Evolutionary conservation across 345 rosid species (phyloP).

Genomic region (Aquilaria yunnanensis): DNA sequence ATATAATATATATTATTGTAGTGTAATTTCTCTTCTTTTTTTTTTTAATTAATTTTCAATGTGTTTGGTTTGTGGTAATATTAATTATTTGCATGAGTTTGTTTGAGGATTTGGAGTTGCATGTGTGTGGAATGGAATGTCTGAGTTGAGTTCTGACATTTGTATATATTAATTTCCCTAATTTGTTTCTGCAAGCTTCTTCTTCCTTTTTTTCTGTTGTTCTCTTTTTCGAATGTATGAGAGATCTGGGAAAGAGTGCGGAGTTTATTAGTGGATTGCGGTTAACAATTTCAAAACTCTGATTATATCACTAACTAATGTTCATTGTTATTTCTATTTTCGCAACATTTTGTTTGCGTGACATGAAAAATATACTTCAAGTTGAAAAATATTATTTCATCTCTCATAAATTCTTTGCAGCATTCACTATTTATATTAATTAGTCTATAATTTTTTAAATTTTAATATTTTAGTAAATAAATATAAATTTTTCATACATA

Average conservation of each 20-base stretch:
- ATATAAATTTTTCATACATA: too few species aligned
- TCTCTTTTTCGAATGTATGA: not conserved
- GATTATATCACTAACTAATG: too few species aligned
- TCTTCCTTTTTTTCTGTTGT: not conserved
- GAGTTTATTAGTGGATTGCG: too few species aligned
- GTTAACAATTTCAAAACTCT: too few species aligned
- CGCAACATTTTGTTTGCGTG: not conserved
- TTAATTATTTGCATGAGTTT: conserved; percentile 21
- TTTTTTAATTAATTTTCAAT: not conserved
- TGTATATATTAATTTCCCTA: conserved; percentile 11
- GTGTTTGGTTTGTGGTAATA: not conserved
- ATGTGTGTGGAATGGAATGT: conserved; percentile 8
- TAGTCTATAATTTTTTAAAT: too few species aligned
- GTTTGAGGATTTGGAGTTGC: conserved; percentile 12
- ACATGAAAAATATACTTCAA: too few species aligned
- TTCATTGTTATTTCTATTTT: too few species aligned
- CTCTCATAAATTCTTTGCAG: too few species aligned
- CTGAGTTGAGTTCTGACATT: conserved; percentile 15
- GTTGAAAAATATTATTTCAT: too few species aligned
- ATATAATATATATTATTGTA: not conserved
- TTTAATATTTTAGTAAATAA: too few species aligned
- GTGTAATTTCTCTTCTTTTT: not conserved
- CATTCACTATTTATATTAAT: too few species aligned
- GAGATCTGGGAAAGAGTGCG: too few species aligned
- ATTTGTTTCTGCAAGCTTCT: conserved; percentile 7